Conservation (phyloP, 176 grass and related monocot species). For the Tillandsia leiboldiana region DNA sequence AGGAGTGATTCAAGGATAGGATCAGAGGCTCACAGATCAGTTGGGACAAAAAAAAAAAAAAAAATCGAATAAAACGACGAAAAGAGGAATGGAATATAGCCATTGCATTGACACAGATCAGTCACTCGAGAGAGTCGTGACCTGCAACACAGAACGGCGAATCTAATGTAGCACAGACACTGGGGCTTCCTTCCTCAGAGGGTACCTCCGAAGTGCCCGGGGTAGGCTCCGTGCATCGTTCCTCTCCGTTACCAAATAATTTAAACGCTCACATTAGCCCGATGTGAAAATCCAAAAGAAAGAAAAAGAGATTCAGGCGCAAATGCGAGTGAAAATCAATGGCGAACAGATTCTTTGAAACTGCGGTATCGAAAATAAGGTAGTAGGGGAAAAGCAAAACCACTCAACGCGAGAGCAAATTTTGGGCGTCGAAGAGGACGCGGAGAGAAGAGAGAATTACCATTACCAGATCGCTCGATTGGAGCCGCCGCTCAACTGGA, state of each 20-base stretch:
- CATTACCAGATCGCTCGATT: too few relatives aligned
- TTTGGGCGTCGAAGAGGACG: too few relatives aligned
- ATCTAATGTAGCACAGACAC: slow-evolving; percentile 45
- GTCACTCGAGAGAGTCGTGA: slow-evolving; percentile 17
- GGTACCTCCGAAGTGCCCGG: slow-evolving; percentile 41
- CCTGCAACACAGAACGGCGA: slow-evolving; percentile 66
- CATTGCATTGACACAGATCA: slow-evolving; percentile 60
- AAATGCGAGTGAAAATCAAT: too few relatives aligned
- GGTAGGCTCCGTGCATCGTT: slow-evolving; percentile 39
- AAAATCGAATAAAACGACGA: fast-evolving
- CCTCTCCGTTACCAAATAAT: neutral
- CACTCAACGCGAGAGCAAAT: too few relatives aligned
- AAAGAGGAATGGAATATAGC: slow-evolving; percentile 10
- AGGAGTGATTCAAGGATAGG: neutral
- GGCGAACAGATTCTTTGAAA: too few relatives aligned
- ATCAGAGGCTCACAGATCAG: neutral
- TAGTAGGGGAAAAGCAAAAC: too few relatives aligned
- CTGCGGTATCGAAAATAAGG: too few relatives aligned
- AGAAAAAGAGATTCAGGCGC: too few relatives aligned
- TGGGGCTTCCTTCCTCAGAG: slow-evolving; percentile 57
- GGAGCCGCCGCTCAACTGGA: too few relatives aligned
- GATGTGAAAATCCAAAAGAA: too few relatives aligned
- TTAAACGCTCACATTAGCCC: too few relatives aligned
- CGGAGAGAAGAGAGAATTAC: too few relatives aligned
- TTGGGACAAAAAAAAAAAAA: neutral